These are phyloP conservation scores for Candida berthetii DNA, from an alignment of 805 yeast genomes.

Conservation along the genomic window DNA sequence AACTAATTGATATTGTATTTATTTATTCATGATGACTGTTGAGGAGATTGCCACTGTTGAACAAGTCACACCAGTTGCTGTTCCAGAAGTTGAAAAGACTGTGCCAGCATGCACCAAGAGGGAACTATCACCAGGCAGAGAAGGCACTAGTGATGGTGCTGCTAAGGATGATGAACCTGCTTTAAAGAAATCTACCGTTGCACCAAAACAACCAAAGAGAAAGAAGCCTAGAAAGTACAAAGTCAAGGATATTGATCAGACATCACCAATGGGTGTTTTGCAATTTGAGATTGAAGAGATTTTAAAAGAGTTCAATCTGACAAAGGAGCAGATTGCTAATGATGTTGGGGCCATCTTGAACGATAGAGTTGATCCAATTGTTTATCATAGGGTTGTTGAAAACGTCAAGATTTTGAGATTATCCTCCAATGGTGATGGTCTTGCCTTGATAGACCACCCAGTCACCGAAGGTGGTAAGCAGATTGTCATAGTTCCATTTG, in stretches of 20 bases:
- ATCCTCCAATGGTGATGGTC: constrained; percentile 83
- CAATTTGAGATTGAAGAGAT: constrained; percentile 65
- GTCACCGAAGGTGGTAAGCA: constrained; percentile 39
- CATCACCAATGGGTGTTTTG: constrained; percentile 77
- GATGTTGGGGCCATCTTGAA: constrained; percentile 64
- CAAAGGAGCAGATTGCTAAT: constrained; percentile 44
- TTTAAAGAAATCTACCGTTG: background rate
- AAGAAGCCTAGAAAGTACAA: constrained; percentile 45
- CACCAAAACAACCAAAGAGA: constrained; percentile 7
- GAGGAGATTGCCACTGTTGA: background rate
- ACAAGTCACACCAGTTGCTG: background rate
- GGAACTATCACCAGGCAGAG: constrained; percentile 7
- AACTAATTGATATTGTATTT: too few species aligned
- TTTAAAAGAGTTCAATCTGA: constrained; percentile 33
- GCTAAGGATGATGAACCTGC: background rate
- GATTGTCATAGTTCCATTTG: constrained; percentile 78
- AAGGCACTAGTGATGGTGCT: too few species aligned
- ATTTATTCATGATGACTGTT: background rate
- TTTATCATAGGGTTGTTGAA: constrained; percentile 52
- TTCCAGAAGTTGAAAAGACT: background rate
- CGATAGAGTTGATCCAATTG: constrained; percentile 36
- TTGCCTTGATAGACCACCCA: constrained; percentile 66
- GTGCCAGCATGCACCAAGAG: constrained; percentile 6
- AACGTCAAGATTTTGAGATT: constrained; percentile 52
- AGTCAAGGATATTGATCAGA: constrained; percentile 63